phyloP scores from a whole-genome alignment of 306 rosid genomes.

The Biancaea sappan region DNA sequence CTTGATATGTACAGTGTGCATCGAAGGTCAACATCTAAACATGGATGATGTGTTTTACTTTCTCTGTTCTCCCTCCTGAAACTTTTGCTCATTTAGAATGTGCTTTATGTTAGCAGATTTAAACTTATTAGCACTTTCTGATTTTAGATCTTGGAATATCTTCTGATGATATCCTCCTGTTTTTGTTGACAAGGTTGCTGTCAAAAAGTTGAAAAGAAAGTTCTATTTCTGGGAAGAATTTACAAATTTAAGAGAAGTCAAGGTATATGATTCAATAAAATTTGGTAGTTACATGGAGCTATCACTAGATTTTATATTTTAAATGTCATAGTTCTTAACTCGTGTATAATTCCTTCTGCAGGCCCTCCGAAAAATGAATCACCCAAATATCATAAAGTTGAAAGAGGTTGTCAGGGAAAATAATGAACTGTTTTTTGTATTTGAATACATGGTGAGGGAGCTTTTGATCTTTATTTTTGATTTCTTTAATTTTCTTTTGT shows the following conservation, averaged over 20 bases:
- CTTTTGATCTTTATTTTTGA: constrained; percentile 2
- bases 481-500: constrained; percentile 15
- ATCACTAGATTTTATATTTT: constrained; percentile 22
- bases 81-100: constrained; percentile 1
- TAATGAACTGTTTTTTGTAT: constrained; percentile 75
- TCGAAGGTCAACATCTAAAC: neutral
- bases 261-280: constrained; percentile 50
- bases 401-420: constrained; percentile 78
- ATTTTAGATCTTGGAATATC: constrained; percentile 25
- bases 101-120: neutral
- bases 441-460: constrained; percentile 76
- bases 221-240: constrained; percentile 88
- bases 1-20: constrained; percentile 14
- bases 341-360: constrained; percentile 45
- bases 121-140: constrained; percentile 4
- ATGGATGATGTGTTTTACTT: constrained; percentile 10
- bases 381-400: constrained; percentile 81
- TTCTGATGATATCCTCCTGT: constrained; percentile 25
- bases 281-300: constrained; percentile 2
- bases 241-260: constrained; percentile 76
- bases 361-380: constrained; percentile 76
- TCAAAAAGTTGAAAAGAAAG: constrained; percentile 86
- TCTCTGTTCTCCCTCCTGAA: constrained; percentile 5
- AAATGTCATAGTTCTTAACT: constrained; percentile 28
- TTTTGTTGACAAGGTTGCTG: constrained; percentile 64